Conservation (phyloP, 2,329 filamentous ascomycete species). For the Ambrosiella cleistominuta region DNA sequence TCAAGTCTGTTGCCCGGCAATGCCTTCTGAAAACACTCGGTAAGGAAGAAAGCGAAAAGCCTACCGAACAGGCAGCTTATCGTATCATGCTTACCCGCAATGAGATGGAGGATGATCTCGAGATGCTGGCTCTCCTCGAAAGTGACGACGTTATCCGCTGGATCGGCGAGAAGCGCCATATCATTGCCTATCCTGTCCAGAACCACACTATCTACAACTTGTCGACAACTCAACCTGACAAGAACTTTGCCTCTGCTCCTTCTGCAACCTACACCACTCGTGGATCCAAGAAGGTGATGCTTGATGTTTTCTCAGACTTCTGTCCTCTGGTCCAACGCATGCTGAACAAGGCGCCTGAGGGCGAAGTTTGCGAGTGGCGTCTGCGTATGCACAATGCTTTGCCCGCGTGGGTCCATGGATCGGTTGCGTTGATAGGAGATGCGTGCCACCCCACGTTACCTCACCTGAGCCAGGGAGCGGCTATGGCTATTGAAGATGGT, state of each 20-base stretch:
- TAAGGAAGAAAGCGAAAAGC: conserved; percentile 37
- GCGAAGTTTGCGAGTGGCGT: conserved; percentile 48
- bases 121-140: conserved; percentile 49
- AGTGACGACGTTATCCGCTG: conserved; percentile 52
- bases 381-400: conserved; percentile 40
- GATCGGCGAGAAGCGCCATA: conserved; percentile 59
- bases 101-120: conserved; percentile 48
- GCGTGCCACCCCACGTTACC: conserved; percentile 51
- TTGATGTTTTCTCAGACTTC: conserved; percentile 43
- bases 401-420: conserved; percentile 39
- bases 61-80: conserved; percentile 63
- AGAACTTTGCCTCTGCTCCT: conserved; percentile 39
- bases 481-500: conserved; percentile 51
- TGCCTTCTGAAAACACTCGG: conserved; percentile 37
- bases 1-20: conserved; percentile 33
- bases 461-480: conserved; percentile 49
- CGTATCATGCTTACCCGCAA: conserved; percentile 57
- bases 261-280: conserved; percentile 45
- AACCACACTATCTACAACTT: conserved; percentile 49
- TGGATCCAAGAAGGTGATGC: conserved; percentile 42
- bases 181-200: conserved; percentile 60
- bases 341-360: conserved; percentile 41
- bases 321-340: conserved; percentile 41
- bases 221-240: conserved; percentile 43
- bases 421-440: conserved; percentile 42